A percentile compares a stretch with the other conserved stretches of the same genome.
These are phyloP conservation scores for Arthonia radiata DNA, from an alignment of 495 filamentous ascomycete genomes.

Conservation along the genomic window DNA sequence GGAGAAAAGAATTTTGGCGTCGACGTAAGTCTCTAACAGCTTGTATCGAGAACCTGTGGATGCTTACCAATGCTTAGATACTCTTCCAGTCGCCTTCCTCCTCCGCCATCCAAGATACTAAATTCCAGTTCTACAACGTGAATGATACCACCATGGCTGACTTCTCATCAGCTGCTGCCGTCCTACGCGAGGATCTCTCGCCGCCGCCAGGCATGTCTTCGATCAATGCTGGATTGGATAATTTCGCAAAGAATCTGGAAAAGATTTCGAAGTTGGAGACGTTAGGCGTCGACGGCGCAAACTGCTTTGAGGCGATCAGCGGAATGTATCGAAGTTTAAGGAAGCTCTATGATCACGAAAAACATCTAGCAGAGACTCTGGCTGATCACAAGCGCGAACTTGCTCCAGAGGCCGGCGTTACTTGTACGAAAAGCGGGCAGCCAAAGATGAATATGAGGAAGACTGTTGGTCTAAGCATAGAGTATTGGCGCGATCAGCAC, in stretches of 20 bases:
- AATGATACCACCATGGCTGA: too few relatives aligned
- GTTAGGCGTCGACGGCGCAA: slow-evolving; percentile 50
- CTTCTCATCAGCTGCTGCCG: slow-evolving; percentile 25
- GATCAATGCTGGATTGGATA: slow-evolving; percentile 32
- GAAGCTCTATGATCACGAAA: slow-evolving; percentile 39
- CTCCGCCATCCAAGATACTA: too few relatives aligned
- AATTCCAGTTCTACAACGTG: too few relatives aligned
- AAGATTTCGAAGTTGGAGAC: slow-evolving; percentile 55
- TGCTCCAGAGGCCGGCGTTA: slow-evolving; percentile 23
- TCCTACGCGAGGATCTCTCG: slow-evolving; percentile 25
- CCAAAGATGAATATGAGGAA: slow-evolving; percentile 53
- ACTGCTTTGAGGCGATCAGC: slow-evolving; percentile 71
- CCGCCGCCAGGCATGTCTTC: slow-evolving; percentile 18
- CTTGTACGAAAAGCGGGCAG: slow-evolving; percentile 44
- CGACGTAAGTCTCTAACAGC: slow-evolving; percentile 24
- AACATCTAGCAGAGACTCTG: slow-evolving; percentile 23
- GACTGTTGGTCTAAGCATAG: slow-evolving; percentile 49
- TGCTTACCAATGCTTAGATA: too few relatives aligned
- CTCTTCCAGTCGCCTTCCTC: too few relatives aligned
- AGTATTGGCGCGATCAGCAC: slow-evolving; percentile 61
- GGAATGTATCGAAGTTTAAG: slow-evolving; percentile 45
- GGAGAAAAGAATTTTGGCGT: slow-evolving; percentile 35
- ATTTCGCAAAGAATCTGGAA: slow-evolving; percentile 60
- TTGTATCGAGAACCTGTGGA: too few relatives aligned
- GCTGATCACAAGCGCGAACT: slow-evolving; percentile 26